Percentiles rank a stretch among this genome's conserved stretches.
Evolutionary conservation across 2,329 filamentous ascomycete species (phyloP).

Genomic region (Sphaerulina musiva): DNA sequence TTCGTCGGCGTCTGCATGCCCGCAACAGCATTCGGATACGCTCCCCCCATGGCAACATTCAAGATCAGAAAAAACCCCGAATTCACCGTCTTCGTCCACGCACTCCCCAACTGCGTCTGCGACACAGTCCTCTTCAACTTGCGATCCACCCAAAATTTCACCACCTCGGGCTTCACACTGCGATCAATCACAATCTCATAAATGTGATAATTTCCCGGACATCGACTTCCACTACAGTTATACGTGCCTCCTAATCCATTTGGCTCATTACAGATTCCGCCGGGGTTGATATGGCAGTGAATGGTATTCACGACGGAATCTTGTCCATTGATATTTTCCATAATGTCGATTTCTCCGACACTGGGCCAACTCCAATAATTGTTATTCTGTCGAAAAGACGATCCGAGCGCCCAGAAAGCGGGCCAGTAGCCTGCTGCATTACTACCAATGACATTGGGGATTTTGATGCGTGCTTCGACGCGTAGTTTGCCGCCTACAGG

Average conservation of each 20-base stretch:
- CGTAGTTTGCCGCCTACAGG: constrained; percentile 25
- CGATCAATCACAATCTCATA: constrained; percentile 31
- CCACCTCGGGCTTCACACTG: constrained; percentile 17
- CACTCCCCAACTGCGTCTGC: constrained; percentile 19
- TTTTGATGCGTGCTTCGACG: constrained; percentile 20
- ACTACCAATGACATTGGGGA: constrained; percentile 14
- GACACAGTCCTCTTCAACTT: constrained; percentile 20
- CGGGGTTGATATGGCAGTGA: constrained; percentile 30
- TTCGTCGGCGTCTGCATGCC: constrained; percentile 25
- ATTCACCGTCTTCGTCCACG: constrained; percentile 26
- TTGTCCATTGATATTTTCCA: constrained; percentile 30
- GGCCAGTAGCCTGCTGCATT: constrained; percentile 24
- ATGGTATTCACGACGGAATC: constrained; percentile 22
- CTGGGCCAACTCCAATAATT: constrained; percentile 24
- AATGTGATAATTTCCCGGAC: constrained; percentile 28
- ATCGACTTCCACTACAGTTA: constrained; percentile 13
- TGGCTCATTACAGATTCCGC: constrained; percentile 31
- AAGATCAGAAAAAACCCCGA: constrained; percentile 27
- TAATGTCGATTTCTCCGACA: constrained; percentile 31
- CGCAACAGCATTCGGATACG: constrained; percentile 26
- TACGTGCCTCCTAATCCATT: constrained; percentile 21
- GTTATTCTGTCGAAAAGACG: constrained; percentile 17
- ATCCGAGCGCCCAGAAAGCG: constrained; percentile 23
- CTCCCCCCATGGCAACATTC: constrained; percentile 30
- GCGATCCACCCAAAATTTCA: constrained; percentile 29